Evolutionary conservation across 2,329 filamentous ascomycete genomes (phyloP).

Genomic region (Epichloe festucae): DNA sequence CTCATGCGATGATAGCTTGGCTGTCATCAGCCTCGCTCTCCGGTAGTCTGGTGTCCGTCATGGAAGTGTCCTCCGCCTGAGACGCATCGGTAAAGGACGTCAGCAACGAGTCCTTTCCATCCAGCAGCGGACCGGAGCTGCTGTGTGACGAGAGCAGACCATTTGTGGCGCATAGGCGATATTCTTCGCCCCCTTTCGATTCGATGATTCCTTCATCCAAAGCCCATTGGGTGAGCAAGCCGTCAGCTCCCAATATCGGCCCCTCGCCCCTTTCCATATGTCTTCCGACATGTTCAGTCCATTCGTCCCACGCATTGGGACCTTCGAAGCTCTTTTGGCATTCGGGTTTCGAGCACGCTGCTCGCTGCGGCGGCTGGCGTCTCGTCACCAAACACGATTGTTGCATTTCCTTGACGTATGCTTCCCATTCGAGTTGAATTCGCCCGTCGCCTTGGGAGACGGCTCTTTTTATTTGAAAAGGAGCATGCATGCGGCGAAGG

Average conservation of each 20-base stretch:
- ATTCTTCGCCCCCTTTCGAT: conserved; percentile 40
- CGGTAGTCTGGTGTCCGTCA: conserved; percentile 12
- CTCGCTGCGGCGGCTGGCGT: conserved; percentile 55
- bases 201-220: conserved; percentile 52
- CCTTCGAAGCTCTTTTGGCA: conserved; percentile 63
- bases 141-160: conserved; percentile 11
- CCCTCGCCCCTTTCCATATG: conserved; percentile 73
- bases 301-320: conserved; percentile 67
- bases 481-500: conserved; percentile 82
- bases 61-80: conserved; percentile 11
- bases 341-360: conserved; percentile 57
- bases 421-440: conserved; percentile 49
- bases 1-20: background rate
- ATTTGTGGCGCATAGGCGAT: conserved; percentile 30
- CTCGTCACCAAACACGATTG: conserved; percentile 59
- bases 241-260: conserved; percentile 42
- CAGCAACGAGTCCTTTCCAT: conserved; percentile 15
- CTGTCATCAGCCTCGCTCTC: conserved; percentile 12
- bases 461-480: conserved; percentile 48
- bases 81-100: conserved; percentile 9
- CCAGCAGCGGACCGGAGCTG: conserved; percentile 6
- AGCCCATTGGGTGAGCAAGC: conserved; percentile 46
- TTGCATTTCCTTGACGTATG: conserved; percentile 57
- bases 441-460: conserved; percentile 45
- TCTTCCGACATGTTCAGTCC: conserved; percentile 82